Base-by-base conservation (phyloP, 768 basidiomycete genomes). In the Rubroboletus pulcherrimus region DNA sequence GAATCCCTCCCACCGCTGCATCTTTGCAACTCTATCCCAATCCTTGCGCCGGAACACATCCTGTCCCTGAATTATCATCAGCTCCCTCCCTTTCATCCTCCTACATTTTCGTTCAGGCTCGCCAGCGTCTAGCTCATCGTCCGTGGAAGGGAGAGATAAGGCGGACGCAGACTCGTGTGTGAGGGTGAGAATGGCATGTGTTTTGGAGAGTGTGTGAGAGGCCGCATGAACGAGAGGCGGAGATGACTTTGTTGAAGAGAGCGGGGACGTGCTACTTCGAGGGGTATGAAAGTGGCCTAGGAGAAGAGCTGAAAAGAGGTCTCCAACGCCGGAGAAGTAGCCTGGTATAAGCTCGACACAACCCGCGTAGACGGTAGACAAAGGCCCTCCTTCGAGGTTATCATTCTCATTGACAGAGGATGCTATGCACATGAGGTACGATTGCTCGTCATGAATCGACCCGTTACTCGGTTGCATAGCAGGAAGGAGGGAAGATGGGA, bases 311-410 rank as follows among this genome's bases (percentile, higher is more conserved):
- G 93, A 93, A 75, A 98, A 98, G 53, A 98, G 84, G 71, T 99
- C 97, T 17, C 97, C 97, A 11, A 97, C 95, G 26, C 97, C 97
- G 19, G 92, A 89, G 70, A 94, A 98, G 75, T 98, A 97, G 11
- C 94, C 95, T 6, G 87, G 82, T 43, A 98, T 79, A 30, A 87
- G 79, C 3, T 88, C 87, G 9, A 99, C 84, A 42, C 78, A 80
- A 64, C 84, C 84, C 0, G 84, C 85, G 71, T 89, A 83, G 4
- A 95, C 82, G 0, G 71, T 67, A 0, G 81, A 81, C 33, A 67
- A 49, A 52, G 51, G 17, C 1, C 58, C 52, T 11, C 38, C 56
- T 47, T 49, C 58, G 34, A 33, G 31, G 17, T 63, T 60, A 37
- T 62, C 61, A 29, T 58, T 47, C n/a, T 62, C 48, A 4, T 66